Percentiles rank a stretch among this genome's conserved stretches.
Evolutionary conservation across 2,329 filamentous ascomycete species (phyloP).

Genomic region (Aspergillus sp.): DNA sequence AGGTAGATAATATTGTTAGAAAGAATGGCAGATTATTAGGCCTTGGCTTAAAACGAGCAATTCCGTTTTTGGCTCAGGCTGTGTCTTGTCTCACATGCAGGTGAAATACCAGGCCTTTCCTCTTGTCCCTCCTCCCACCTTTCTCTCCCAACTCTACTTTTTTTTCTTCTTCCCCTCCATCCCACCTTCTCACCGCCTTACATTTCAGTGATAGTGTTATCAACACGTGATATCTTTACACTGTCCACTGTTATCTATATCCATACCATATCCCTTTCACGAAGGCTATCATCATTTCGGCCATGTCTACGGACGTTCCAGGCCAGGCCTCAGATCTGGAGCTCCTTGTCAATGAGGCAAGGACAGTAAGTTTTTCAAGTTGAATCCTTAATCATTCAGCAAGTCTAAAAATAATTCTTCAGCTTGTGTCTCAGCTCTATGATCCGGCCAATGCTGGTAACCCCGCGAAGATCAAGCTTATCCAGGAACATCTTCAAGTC

Average conservation of each 20-base stretch:
- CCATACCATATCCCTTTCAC: constrained; percentile 4
- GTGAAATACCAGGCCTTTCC: too few species aligned
- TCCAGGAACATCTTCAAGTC: constrained; percentile 71
- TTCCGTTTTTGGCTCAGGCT: too few species aligned
- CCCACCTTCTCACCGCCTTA: constrained; percentile 13
- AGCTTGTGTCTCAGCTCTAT: constrained; percentile 39
- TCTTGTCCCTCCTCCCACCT: too few species aligned
- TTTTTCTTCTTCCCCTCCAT: constrained; percentile 7
- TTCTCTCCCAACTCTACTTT: background rate
- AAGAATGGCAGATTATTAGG: too few species aligned
- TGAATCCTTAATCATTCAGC: background rate
- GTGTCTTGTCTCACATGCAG: too few species aligned
- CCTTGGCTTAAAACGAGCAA: too few species aligned
- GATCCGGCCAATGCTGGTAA: constrained; percentile 41
- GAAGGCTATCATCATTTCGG: constrained; percentile 13
- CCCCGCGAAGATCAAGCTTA: constrained; percentile 42
- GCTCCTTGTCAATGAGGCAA: constrained; percentile 24
- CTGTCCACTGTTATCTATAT: constrained; percentile 11
- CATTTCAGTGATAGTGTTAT: constrained; percentile 14
- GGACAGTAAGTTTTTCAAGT: constrained; percentile 15
- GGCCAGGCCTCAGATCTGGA: constrained; percentile 19
- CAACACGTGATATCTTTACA: constrained; percentile 18
- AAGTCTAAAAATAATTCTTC: constrained; percentile 4
- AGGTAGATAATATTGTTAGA: too few species aligned
- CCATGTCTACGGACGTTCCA: constrained; percentile 20